These are phyloP conservation scores for Xylaria intraflava DNA, from an alignment of 495 filamentous ascomycete genomes.

Conservation along the genomic window DNA sequence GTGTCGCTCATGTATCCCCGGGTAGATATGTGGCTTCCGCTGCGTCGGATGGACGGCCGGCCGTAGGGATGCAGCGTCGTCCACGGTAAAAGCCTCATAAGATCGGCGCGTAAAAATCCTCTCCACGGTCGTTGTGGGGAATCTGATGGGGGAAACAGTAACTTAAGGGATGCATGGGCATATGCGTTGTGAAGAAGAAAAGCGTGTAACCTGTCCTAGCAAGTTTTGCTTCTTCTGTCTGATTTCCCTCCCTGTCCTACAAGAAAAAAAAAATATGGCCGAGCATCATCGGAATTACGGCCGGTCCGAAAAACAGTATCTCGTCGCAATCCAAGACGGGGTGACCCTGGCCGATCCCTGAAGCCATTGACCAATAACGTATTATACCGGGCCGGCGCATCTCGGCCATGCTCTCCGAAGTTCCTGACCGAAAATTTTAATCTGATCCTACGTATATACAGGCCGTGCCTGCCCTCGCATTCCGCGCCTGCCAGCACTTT, in stretches of 20 bases:
- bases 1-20: too few relatives aligned
- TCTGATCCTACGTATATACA: slow-evolving; percentile 5
- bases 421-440: slow-evolving; percentile 9
- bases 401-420: slow-evolving; percentile 9
- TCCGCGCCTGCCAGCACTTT: not conserved
- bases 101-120: slow-evolving; percentile 5
- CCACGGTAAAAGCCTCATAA: not conserved
- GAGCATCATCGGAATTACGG: not conserved
- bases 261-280: not conserved
- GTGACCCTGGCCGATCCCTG: slow-evolving; percentile 9
- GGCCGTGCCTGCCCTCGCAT: not conserved
- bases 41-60: too few relatives aligned
- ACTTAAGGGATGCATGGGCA: too few relatives aligned
- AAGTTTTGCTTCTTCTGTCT: too few relatives aligned
- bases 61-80: too few relatives aligned
- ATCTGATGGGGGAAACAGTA: too few relatives aligned
- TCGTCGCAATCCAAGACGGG: not conserved
- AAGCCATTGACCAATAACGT: slow-evolving; percentile 13
- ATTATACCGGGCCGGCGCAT: slow-evolving; percentile 6
- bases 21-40: too few relatives aligned
- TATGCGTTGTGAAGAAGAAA: too few relatives aligned
- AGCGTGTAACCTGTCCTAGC: too few relatives aligned
- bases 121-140: too few relatives aligned
- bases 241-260: too few relatives aligned
- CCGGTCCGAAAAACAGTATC: slow-evolving; percentile 1